These are phyloP conservation scores for Phytophthora brassicae DNA, from an alignment of 352 stramenopile genomes.

Conservation along the genomic window DNA sequence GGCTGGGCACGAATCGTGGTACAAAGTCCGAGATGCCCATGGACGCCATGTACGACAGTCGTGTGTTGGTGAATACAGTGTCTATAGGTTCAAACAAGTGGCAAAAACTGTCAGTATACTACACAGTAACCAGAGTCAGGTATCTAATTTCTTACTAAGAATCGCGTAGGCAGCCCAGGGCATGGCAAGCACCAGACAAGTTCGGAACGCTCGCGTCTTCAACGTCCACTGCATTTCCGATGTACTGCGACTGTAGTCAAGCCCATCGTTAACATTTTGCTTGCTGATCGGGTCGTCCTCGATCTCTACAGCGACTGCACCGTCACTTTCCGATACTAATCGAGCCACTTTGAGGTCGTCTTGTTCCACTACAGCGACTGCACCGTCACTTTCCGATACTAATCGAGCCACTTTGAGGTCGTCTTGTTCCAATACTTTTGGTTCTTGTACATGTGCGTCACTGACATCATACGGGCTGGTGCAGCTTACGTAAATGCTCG, in stretches of 20 bases:
- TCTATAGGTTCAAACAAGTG: slow-evolving; percentile 27
- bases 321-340: slow-evolving; percentile 11
- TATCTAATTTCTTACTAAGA: slow-evolving; percentile 43
- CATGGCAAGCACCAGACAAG: slow-evolving; percentile 72
- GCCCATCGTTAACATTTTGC: slow-evolving; percentile 2
- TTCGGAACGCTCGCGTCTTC: slow-evolving; percentile 36
- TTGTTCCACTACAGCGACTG: slow-evolving; percentile 14
- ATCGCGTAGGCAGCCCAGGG: slow-evolving; percentile 74
- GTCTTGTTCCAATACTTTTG: neutral
- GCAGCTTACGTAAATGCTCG: slow-evolving; percentile 15
- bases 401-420: slow-evolving; percentile 15
- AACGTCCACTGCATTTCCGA: slow-evolving; percentile 27
- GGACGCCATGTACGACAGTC: slow-evolving; percentile 67
- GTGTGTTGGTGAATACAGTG: slow-evolving; percentile 72
- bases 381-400: neutral
- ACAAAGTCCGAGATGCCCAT: slow-evolving; percentile 66
- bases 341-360: slow-evolving; percentile 17
- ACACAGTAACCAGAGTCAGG: neutral
- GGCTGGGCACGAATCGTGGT: slow-evolving; percentile 60
- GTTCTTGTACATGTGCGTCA: neutral
- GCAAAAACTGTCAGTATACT: slow-evolving; percentile 4
- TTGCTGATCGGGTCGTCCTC: neutral
- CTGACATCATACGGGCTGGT: slow-evolving; percentile 5
- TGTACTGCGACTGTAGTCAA: neutral
- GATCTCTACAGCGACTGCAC: slow-evolving; percentile 13